Evolutionary conservation across 2,329 filamentous ascomycete species (phyloP).

Genomic region (Colletotrichum navitas): DNA sequence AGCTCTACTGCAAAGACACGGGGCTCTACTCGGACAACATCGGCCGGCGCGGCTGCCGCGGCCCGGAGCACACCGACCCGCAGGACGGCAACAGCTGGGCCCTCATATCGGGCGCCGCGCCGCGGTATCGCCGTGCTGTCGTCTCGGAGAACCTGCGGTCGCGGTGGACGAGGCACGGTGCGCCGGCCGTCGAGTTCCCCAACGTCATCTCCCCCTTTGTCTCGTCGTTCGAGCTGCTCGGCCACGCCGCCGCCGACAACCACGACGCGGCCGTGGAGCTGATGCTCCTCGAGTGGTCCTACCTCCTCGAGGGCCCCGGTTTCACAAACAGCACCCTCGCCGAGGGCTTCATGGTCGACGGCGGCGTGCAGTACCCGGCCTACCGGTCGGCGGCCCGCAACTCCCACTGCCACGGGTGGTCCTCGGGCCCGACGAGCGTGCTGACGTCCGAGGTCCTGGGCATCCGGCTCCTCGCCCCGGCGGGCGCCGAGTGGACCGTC

Average conservation of each 20-base stretch:
- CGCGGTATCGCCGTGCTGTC: constrained; percentile 38
- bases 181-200: constrained; percentile 57
- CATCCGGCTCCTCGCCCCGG: constrained; percentile 46
- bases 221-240: constrained; percentile 51
- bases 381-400: constrained; percentile 49
- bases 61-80: constrained; percentile 57
- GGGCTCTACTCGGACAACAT: constrained; percentile 62
- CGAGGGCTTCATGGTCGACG: constrained; percentile 56
- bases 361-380: constrained; percentile 51
- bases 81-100: constrained; percentile 66
- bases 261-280: constrained; percentile 56
- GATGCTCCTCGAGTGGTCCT: constrained; percentile 55
- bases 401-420: constrained; percentile 55
- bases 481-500: constrained; percentile 47
- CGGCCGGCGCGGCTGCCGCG: constrained; percentile 50
- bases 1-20: constrained; percentile 44
- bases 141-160: constrained; percentile 54
- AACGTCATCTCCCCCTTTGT: constrained; percentile 54
- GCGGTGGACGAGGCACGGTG: constrained; percentile 60
- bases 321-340: constrained; percentile 59
- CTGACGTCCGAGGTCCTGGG: constrained; percentile 49
- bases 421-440: constrained; percentile 51
- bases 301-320: constrained; percentile 53
- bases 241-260: constrained; percentile 53
- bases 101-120: constrained; percentile 48